Evolutionary conservation across 768 basidiomycete species (phyloP).

Genomic region (Udeniomyces megalosporus): DNA sequence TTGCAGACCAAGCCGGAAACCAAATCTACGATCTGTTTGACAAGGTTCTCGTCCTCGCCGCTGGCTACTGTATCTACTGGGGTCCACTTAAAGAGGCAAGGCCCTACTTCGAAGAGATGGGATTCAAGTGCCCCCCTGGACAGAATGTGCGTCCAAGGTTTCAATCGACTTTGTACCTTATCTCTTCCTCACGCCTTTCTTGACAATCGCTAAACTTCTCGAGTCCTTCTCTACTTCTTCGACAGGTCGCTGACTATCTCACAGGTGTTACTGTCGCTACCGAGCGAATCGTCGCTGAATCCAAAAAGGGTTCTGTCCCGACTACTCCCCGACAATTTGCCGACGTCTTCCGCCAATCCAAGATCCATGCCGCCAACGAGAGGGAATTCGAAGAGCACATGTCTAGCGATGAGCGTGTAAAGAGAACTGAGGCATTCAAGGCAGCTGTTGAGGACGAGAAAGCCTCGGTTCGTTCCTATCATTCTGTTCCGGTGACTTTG

Average conservation of each 20-base stretch:
- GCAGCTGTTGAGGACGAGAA: constrained; percentile 60
- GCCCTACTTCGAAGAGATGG: constrained; percentile 36
- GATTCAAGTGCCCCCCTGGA: constrained; percentile 37
- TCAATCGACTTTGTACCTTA: constrained; percentile 17
- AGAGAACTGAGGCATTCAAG: constrained; percentile 52
- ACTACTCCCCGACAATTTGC: constrained; percentile 54
- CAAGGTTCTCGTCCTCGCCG: constrained; percentile 9
- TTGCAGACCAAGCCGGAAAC: constrained; percentile 15
- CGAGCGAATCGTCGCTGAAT: constrained; percentile 56
- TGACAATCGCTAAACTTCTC: too few relatives aligned
- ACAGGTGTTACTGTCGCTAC: constrained; percentile 51
- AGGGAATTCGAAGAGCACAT: constrained; percentile 40
- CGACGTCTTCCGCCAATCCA: constrained; percentile 41
- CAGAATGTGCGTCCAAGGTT: constrained; percentile 24
- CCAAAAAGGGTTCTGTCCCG: constrained; percentile 4
- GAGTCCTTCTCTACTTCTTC: too few relatives aligned
- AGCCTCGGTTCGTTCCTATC: constrained; percentile 47
- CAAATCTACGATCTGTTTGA: constrained; percentile 18
- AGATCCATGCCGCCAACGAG: constrained; percentile 34
- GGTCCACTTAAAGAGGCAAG: constrained; percentile 32
- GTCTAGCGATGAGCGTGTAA: constrained; percentile 41
- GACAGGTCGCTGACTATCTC: constrained; percentile 38
- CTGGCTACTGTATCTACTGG: constrained; percentile 38
- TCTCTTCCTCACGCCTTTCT: too few relatives aligned
- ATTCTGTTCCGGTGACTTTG: constrained; percentile 17